A percentile compares a stretch with the other conserved stretches of the same genome.
Conservation (phyloP, 495 filamentous ascomycete genomes). For the Podospora pseudocomata region DNA sequence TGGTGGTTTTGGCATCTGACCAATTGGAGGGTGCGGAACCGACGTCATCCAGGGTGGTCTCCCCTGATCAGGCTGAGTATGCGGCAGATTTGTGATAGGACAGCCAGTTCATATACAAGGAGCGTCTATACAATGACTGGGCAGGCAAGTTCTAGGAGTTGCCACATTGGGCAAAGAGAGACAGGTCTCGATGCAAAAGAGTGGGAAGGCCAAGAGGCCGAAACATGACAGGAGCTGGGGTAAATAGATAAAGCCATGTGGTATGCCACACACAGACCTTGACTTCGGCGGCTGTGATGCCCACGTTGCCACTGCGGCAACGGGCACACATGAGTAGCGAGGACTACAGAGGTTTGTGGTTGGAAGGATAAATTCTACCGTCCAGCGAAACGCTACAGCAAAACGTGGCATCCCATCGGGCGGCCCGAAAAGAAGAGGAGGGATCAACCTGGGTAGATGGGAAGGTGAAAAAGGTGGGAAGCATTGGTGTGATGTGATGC, state of each 20-base stretch:
- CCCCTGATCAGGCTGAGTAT: conserved; percentile 1
- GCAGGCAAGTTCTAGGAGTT: neutral
- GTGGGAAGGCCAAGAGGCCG: conserved; percentile 5
- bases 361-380: neutral
- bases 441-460: neutral
- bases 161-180: neutral
- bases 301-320: neutral
- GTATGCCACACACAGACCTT: neutral
- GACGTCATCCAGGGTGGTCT: conserved; percentile 10
- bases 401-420: conserved; percentile 2
- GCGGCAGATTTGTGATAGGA: conserved; percentile 21
- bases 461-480: neutral
- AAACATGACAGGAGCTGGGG: conserved; percentile 1
- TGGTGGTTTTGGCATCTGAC: neutral
- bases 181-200: neutral
- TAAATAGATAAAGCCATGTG: conserved; percentile 10
- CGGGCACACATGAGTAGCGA: neutral
- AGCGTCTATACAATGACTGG: neutral
- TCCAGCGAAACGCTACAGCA: neutral
- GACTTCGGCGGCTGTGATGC: neutral
- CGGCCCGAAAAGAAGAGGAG: conserved; percentile 1
- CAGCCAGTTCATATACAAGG: neutral
- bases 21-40: neutral
- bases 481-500: neutral
- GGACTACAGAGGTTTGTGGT: neutral